Evolutionary conservation across 768 basidiomycete species (phyloP), one percentile per base, ranked within the genome.

Genomic region (Dacryopinax primogenitus): DNA sequence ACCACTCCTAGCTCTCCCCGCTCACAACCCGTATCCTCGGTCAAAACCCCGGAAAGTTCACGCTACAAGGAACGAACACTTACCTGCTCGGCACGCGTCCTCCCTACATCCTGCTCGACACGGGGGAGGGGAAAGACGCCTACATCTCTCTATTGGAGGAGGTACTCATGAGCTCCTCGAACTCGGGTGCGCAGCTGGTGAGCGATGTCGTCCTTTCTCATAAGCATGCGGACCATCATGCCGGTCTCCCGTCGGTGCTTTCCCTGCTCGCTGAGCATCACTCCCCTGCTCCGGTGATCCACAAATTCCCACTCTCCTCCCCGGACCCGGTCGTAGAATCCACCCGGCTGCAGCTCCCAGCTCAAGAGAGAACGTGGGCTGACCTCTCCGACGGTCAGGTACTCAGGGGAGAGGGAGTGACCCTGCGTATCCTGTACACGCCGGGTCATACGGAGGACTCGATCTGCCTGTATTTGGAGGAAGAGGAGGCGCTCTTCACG

Each of bases 391-490:
- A 89, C 64, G 75, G 74, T 0, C 87, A 90, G 71, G 71, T 74
- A 1, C 71, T 90, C 37, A 65, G 73, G 16, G 72, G 62, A 70
- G 77, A 18, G 13, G 64, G 47, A 4, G 35, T 36, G 33, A 71
- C 73, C 1, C 79, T 96, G 11, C 79, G 79, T 28, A 83, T 96
- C 26, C 70, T 97, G 0, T 86, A 91, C 72, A 86, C 90, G 0
- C 95, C 95, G 0, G 95, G 95, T 0, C 95, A 97, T 69, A 97
- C 95, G 0, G 70, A 77, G 51, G 95, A 98, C 73, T 93, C 90
- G 1, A 81, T 96, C 71, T 85, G 81, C 62, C 77, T 97, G 37
- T 77, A 85, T 64, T 77, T 92, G 62, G 78, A 82, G 0, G 80
- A 81, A 47, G 90, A 94, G 70, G 76, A 77, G 28, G 86, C 84